A percentile compares a stretch with the other conserved stretches of the same genome.
These are phyloP conservation scores for Aspergillus tubingensis DNA, from an alignment of 2,329 filamentous ascomycete genomes.

Conservation along the genomic window DNA sequence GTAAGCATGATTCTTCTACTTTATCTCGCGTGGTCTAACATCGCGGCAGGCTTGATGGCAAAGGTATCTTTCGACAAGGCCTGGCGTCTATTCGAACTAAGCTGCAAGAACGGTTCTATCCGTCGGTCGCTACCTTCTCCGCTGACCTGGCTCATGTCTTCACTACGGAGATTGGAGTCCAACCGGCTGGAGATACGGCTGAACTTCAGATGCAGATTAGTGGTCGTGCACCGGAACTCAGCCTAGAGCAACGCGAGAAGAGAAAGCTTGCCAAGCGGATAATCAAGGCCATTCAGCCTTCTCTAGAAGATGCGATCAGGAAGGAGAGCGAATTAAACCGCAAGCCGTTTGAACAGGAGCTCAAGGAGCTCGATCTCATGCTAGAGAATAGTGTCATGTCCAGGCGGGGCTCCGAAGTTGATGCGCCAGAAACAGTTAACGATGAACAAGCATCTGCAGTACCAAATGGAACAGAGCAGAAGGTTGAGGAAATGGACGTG, in stretches of 20 bases:
- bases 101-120: slow-evolving; percentile 59
- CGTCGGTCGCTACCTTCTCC: slow-evolving; percentile 62
- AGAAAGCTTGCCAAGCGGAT: slow-evolving; percentile 88
- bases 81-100: slow-evolving; percentile 56
- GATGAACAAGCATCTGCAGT: slow-evolving; percentile 50
- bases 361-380: slow-evolving; percentile 72
- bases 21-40: slow-evolving; percentile 18
- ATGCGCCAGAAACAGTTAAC: slow-evolving; percentile 44
- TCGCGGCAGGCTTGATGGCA: slow-evolving; percentile 49
- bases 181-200: slow-evolving; percentile 47
- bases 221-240: slow-evolving; percentile 47
- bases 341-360: slow-evolving; percentile 67
- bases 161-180: slow-evolving; percentile 55
- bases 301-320: slow-evolving; percentile 71
- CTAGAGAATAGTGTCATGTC: slow-evolving; percentile 66
- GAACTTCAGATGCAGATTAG: slow-evolving; percentile 55
- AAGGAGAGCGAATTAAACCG: slow-evolving; percentile 80
- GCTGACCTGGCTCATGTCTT: slow-evolving; percentile 60
- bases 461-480: slow-evolving; percentile 32
- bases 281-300: slow-evolving; percentile 76
- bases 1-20: slow-evolving; percentile 59
- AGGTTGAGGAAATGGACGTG: slow-evolving; percentile 26
- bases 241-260: slow-evolving; percentile 72
- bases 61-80: slow-evolving; percentile 56
- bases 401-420: slow-evolving; percentile 53